phyloP scores from a whole-genome alignment of 1,284 basidiomycete genomes.

The Wallemia hederae region DNA sequence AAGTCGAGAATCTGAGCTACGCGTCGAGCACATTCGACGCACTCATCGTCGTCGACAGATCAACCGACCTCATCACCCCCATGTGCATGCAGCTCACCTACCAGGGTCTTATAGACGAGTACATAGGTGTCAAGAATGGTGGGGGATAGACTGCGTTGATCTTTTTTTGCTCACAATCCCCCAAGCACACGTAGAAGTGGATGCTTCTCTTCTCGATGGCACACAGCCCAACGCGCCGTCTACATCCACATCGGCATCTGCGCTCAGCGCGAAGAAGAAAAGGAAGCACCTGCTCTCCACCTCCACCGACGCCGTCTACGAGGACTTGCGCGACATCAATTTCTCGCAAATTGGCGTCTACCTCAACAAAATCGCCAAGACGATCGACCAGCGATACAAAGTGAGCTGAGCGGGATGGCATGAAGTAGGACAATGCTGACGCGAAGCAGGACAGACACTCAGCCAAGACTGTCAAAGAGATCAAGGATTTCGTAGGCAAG shows the following conservation, averaged over 20 bases:
- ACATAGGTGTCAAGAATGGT: constrained; percentile 71
- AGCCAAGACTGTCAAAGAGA: constrained; percentile 69
- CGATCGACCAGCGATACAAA: constrained; percentile 76
- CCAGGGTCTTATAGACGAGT: constrained; percentile 84
- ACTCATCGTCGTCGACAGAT: constrained; percentile 64
- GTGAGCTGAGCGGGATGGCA: constrained; percentile 16
- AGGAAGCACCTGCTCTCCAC: constrained; percentile 60
- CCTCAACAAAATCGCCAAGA: constrained; percentile 49
- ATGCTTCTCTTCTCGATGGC: constrained; percentile 34
- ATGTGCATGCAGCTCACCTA: constrained; percentile 90
- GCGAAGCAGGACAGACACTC: constrained; percentile 29
- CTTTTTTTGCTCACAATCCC: constrained; percentile 1
- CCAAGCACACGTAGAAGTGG: constrained; percentile 66
- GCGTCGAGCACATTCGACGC: constrained; percentile 35
- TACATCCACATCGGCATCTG: constrained; percentile 16
- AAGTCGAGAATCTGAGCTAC: neutral
- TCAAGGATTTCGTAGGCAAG: constrained; percentile 83
- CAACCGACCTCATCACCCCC: constrained; percentile 85
- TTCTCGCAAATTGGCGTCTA: constrained; percentile 72
- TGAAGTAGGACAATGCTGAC: constrained; percentile 1
- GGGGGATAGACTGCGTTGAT: constrained; percentile 1
- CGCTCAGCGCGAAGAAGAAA: constrained; percentile 29
- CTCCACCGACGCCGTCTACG: constrained; percentile 48
- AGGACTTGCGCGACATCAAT: constrained; percentile 64
- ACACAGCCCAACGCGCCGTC: constrained; percentile 11